A percentile compares a stretch with the other conserved stretches of the same genome.
These are phyloP conservation scores for Clohesyomyces aquaticus DNA, from an alignment of 495 filamentous ascomycete genomes.

Conservation along the genomic window DNA sequence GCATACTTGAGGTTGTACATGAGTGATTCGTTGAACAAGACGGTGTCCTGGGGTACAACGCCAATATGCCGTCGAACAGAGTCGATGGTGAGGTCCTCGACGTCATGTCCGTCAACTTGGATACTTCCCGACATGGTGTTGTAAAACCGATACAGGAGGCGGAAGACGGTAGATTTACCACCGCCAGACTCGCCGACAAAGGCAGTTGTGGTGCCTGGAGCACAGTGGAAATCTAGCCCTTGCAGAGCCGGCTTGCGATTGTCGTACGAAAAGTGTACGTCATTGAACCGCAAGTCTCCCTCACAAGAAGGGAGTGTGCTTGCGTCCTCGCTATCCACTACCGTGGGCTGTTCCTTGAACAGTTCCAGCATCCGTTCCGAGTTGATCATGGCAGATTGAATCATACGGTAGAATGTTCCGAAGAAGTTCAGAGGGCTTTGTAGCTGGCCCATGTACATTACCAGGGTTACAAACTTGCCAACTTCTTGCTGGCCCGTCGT, in stretches of 20 bases:
- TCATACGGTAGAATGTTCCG: conserved; percentile 94
- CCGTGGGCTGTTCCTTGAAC: conserved; percentile 92
- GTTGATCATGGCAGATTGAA: conserved; percentile 96
- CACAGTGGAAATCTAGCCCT: conserved; percentile 77
- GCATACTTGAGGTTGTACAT: conserved; percentile 99
- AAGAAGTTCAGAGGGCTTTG: conserved; percentile 96
- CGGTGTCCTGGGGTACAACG: conserved; percentile 94
- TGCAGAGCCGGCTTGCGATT: conserved; percentile 81
- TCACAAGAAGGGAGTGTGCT: conserved; percentile 64
- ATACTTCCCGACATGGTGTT: conserved; percentile 78
- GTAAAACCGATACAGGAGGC: conserved; percentile 94
- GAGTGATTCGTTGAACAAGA: conserved; percentile 93
- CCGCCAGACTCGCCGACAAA: conserved; percentile 95
- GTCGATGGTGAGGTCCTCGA: conserved; percentile 86
- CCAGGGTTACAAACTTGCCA: conserved; percentile 76
- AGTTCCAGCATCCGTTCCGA: conserved; percentile 92
- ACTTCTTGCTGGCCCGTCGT: conserved; percentile 70
- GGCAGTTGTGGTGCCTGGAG: conserved; percentile 90
- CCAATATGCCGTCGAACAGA: conserved; percentile 89
- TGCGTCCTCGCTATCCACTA: conserved; percentile 68
- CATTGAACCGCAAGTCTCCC: conserved; percentile 81
- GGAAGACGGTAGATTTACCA: conserved; percentile 97
- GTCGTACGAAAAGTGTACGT: conserved; percentile 92
- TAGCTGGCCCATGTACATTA: conserved; percentile 91
- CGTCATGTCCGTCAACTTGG: conserved; percentile 79